phyloP scores from a whole-genome alignment of 2,329 filamentous ascomycete species.

The Sphaerostilbella broomeana region DNA sequence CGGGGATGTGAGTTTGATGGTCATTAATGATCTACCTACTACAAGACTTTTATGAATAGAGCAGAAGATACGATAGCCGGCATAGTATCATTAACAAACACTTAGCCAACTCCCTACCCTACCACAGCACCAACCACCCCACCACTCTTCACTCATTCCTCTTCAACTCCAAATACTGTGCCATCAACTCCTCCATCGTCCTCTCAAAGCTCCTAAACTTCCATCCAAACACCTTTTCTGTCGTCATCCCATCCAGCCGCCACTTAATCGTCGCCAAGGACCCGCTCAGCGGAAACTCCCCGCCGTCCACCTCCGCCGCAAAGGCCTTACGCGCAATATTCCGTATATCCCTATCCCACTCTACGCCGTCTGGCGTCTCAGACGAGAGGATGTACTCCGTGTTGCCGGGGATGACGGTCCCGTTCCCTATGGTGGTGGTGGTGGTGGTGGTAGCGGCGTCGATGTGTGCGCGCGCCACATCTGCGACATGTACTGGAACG shows the following conservation, averaged over 20 bases:
- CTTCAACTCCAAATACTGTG: conserved; percentile 12
- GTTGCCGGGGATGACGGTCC: conserved; percentile 12
- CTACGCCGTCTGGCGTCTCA: conserved; percentile 11
- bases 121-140: too few relatives aligned
- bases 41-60: too few relatives aligned
- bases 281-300: conserved; percentile 6
- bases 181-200: conserved; percentile 11
- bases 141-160: too few relatives aligned
- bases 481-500: conserved; percentile 13
- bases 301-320: conserved; percentile 2
- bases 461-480: conserved; percentile 15
- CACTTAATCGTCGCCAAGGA: conserved; percentile 9
- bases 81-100: too few relatives aligned
- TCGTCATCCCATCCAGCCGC: conserved; percentile 7
- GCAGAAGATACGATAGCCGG: too few relatives aligned
- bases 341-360: conserved; percentile 10
- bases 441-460: conserved; percentile 12
- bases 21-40: too few relatives aligned
- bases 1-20: background rate
- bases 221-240: conserved; percentile 12
- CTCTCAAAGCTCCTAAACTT: conserved; percentile 14
- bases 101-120: too few relatives aligned
- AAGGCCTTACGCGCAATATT: conserved; percentile 10
- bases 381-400: conserved; percentile 15
- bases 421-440: too few relatives aligned